Evolutionary conservation across 1,284 basidiomycete species (phyloP), one percentile per base, ranked within the genome.

Genomic region (Ganoderma multipileum): DNA sequence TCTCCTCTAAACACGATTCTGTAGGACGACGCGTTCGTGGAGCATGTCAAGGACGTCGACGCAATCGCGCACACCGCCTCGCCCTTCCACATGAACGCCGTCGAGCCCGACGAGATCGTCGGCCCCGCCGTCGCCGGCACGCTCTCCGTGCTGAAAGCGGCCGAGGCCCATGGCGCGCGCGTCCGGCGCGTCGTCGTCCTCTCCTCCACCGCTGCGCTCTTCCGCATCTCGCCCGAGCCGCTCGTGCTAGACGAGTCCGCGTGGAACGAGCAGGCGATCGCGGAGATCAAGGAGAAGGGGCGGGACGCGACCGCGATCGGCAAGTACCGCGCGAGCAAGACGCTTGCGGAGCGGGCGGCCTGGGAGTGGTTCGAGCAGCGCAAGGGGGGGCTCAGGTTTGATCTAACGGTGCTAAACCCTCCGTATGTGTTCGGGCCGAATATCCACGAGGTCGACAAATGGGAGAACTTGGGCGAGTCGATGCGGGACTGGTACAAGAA

Each of bases 121-220:
- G 64, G 62, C 8, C 79, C 78, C 54, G 78, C 80, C 8, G 75
- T 80, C 38, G 60, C 69, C 1, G 80, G 79, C 52, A 78, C 80
- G 14, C 63, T 70, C 16, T 61, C 73, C 62, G 67, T 80, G 11
- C 75, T 81, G 64, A 63, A 74, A 44, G 72, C 73, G 55, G 77
- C 75, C 3, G 72, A 69, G 54, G 54, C 71, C 41, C 68, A 75
- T 67, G 83, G 84, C 69, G 75, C 83, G 28, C 72, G 77, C 26
- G 82, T 93, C 66, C 85, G 89, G 76, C 87, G 93, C 2, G 82
- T 95, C 54, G 88, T 95, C 62, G 79, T 94, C 66, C 91, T 91
- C 2, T 83, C 83, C 28, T 87, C 91, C 0, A 84, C 82, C 61
- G 88, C 85, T 0, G 79, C 88, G 3, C 78, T 91, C 68, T 71